Evolutionary conservation across 345 rosid species (phyloP).

Genomic region (Salix arbutifolia): DNA sequence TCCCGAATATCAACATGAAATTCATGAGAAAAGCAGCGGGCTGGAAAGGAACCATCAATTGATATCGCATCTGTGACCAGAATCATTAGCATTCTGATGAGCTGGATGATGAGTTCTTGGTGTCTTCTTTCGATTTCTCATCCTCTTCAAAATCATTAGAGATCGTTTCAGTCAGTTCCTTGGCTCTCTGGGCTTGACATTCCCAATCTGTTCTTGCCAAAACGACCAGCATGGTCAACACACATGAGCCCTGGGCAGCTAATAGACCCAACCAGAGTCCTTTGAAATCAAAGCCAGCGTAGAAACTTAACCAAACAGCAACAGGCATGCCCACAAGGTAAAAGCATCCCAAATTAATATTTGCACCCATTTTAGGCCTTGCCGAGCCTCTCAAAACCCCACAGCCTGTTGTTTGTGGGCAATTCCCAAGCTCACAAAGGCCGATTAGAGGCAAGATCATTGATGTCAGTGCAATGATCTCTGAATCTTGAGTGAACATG

Average conservation of each 20-base stretch:
- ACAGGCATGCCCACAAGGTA: slow-evolving; percentile 29
- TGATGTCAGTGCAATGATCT: slow-evolving; percentile 25
- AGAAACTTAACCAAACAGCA: slow-evolving; percentile 21
- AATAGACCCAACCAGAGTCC: slow-evolving; percentile 28
- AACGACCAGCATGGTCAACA: slow-evolving; percentile 16
- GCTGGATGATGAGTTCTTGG: neutral
- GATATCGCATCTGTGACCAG: neutral
- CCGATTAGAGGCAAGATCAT: slow-evolving; percentile 29
- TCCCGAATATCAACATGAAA: neutral
- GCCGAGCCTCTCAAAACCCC: slow-evolving; percentile 26
- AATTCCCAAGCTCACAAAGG: slow-evolving; percentile 26
- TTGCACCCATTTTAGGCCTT: slow-evolving; percentile 26
- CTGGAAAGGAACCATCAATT: too few species aligned
- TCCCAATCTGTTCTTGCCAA: slow-evolving; percentile 23
- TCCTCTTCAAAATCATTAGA: neutral
- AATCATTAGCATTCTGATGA: too few species aligned
- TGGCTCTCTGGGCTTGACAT: slow-evolving; percentile 20
- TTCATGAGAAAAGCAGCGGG: neutral
- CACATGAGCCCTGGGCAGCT: slow-evolving; percentile 27
- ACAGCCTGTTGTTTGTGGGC: slow-evolving; percentile 27
- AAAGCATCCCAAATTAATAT: slow-evolving; percentile 24
- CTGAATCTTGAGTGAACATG: slow-evolving; percentile 23
- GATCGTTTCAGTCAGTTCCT: slow-evolving; percentile 12
- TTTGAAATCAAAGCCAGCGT: slow-evolving; percentile 22
- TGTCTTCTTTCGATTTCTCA: neutral